These are phyloP conservation scores for Fusarium protoensiforme DNA, from an alignment of 2,329 filamentous ascomycete genomes.

Conservation along the genomic window DNA sequence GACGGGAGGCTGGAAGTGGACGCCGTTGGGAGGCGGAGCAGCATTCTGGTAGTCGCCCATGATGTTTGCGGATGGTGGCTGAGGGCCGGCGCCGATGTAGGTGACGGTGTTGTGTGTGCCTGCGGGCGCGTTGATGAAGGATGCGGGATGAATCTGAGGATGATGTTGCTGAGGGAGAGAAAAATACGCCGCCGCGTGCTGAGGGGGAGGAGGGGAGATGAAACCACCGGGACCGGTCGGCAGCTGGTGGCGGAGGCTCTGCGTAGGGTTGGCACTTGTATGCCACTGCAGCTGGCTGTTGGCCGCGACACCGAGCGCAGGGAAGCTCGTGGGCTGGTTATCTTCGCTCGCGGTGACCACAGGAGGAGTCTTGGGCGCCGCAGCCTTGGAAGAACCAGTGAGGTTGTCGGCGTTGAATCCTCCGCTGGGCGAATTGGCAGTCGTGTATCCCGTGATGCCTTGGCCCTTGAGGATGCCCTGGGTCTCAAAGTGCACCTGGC, in stretches of 20 bases:
- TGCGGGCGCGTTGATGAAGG: constrained; percentile 22
- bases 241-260: constrained; percentile 45
- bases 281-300: constrained; percentile 46
- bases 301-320: constrained; percentile 43
- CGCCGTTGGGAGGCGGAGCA: constrained; percentile 54
- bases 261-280: constrained; percentile 48
- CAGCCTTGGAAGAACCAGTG: neutral
- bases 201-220: constrained; percentile 28
- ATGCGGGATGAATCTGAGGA: constrained; percentile 23
- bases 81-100: constrained; percentile 43
- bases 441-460: constrained; percentile 24
- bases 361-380: constrained; percentile 18
- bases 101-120: constrained; percentile 31
- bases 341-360: constrained; percentile 11
- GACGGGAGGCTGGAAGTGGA: constrained; percentile 69
- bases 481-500: constrained; percentile 48
- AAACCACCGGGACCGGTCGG: constrained; percentile 16
- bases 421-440: constrained; percentile 40
- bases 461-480: constrained; percentile 4
- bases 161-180: constrained; percentile 6
- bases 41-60: constrained; percentile 56
- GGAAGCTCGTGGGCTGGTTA: constrained; percentile 40
- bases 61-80: constrained; percentile 42
- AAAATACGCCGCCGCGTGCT: constrained; percentile 25
- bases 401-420: constrained; percentile 33